These are phyloP conservation scores for Talaromyces funiculosus DNA, from an alignment of 2,329 filamentous ascomycete species.

Conservation along the genomic window DNA sequence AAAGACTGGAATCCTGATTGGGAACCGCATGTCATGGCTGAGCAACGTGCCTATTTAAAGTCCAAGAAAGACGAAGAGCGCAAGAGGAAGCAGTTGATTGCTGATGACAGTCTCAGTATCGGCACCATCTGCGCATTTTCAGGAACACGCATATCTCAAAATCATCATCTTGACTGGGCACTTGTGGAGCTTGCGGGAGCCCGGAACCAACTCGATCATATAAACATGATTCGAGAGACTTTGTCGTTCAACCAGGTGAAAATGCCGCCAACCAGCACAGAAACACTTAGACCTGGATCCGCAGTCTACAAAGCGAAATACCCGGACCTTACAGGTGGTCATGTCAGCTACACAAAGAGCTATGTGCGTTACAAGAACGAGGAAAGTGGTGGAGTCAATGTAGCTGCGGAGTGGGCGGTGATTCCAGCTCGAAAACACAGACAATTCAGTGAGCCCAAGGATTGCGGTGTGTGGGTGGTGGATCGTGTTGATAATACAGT, in stretches of 20 bases:
- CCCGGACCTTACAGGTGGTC: not conserved
- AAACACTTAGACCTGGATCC: not conserved
- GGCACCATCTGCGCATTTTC: not conserved
- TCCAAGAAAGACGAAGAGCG: not conserved
- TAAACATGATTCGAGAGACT: not conserved
- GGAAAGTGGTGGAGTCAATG: not conserved
- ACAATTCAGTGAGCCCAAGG: not conserved
- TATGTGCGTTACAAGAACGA: not conserved
- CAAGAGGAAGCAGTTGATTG: not conserved
- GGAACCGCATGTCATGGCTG: not conserved
- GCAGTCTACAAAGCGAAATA: slow-evolving; percentile 1
- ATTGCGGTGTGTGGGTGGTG: slow-evolving; percentile 8
- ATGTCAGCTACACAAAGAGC: slow-evolving; percentile 4
- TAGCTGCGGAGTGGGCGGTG: not conserved
- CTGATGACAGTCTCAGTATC: not conserved
- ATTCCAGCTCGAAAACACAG: not conserved
- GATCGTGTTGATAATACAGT: not conserved
- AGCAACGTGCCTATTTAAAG: not conserved
- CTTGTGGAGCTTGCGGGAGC: not conserved
- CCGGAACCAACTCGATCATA: too few species aligned
- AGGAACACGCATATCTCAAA: not conserved
- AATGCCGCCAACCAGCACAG: not conserved
- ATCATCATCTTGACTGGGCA: slow-evolving; percentile 10
- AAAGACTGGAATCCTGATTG: not conserved
- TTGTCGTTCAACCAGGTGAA: not conserved